These are phyloP conservation scores for Aegilops longissima DNA, from an alignment of 176 grass and related monocot genomes.

Conservation along the genomic window DNA sequence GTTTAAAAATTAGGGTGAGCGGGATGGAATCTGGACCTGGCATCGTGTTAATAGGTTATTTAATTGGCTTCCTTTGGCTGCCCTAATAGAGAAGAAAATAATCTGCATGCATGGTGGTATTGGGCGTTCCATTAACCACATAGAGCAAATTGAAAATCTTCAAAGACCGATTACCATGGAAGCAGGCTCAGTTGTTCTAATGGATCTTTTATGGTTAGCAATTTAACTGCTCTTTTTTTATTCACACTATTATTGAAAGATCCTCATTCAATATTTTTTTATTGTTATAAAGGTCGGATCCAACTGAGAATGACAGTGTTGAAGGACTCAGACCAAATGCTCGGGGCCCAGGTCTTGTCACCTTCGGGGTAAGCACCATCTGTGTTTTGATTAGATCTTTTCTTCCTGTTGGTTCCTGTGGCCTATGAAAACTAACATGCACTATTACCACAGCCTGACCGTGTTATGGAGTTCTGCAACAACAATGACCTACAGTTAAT, in stretches of 20 bases:
- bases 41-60: conserved; percentile 90
- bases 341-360: conserved; percentile 93
- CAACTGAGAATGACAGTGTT: conserved; percentile 97
- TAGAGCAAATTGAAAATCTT: conserved; percentile 96
- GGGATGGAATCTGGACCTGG: conserved; percentile 98
- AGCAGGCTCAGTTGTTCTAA: conserved; percentile 96
- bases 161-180: conserved; percentile 97
- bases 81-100: conserved; percentile 97
- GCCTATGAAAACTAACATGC: not conserved
- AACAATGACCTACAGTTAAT: conserved; percentile 99
- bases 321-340: conserved; percentile 98
- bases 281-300: conserved; percentile 77
- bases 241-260: conserved; percentile 23
- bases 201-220: conserved; percentile 96
- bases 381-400: not conserved
- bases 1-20: conserved; percentile 69
- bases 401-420: not conserved
- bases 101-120: conserved; percentile 99
- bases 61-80: conserved; percentile 97
- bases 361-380: conserved; percentile 76
- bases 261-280: conserved; percentile 32
- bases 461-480: conserved; percentile 99
- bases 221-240: conserved; percentile 1
- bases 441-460: conserved; percentile 71
- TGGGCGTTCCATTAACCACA: conserved; percentile 94